Evolutionary conservation across 176 grass and related monocot genomes (phyloP).

Genomic region (Carex myosuroides): DNA sequence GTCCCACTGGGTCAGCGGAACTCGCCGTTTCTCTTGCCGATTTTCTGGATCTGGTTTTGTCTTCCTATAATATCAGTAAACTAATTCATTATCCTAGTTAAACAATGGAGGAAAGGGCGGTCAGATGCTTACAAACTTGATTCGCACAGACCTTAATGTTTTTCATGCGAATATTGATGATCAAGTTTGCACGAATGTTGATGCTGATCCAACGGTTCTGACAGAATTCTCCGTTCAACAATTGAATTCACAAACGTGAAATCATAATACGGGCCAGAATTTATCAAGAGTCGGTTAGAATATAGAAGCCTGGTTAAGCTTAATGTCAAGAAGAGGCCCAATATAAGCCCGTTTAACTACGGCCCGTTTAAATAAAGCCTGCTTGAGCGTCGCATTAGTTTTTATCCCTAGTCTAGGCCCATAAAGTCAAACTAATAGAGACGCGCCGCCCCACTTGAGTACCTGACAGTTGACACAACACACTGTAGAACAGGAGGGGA

Average conservation of each 20-base stretch:
- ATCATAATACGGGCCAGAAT: neutral
- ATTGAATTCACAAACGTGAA: neutral
- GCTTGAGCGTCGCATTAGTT: neutral
- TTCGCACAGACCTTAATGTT: no score
- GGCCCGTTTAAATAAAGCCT: neutral
- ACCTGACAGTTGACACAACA: no score
- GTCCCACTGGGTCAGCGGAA: conserved; percentile 33
- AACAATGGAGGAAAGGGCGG: neutral
- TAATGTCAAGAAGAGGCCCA: no score
- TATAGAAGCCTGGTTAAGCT: no score
- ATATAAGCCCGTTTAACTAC: neutral
- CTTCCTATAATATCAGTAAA: neutral
- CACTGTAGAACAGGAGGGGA: no score
- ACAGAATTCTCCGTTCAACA: neutral
- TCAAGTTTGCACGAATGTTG: no score
- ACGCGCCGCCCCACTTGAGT: neutral
- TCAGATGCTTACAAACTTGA: no score
- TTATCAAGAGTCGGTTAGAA: neutral
- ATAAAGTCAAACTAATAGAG: neutral
- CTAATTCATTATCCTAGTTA: neutral
- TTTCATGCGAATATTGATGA: no score
- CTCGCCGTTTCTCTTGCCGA: conserved; percentile 50
- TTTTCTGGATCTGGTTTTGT: conserved; percentile 32
- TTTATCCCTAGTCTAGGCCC: neutral
- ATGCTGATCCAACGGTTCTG: no score